phyloP scores from a whole-genome alignment of 2,329 filamentous ascomycete genomes.

The Lecanicillium sp. region DNA sequence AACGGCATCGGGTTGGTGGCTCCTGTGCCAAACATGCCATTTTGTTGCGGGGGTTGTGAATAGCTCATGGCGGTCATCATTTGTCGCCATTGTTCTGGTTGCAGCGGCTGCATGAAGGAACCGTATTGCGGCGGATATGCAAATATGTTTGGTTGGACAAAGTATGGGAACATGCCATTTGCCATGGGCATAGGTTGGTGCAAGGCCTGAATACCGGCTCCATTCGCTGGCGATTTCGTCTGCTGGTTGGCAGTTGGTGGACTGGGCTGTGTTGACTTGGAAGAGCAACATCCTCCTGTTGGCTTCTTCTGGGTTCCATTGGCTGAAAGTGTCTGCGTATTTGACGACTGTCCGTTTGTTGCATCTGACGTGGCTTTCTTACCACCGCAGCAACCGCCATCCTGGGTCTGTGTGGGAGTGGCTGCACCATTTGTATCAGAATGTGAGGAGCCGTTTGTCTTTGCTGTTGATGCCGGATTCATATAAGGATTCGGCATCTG shows the following conservation, averaged over 20 bases:
- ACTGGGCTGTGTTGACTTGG: slow-evolving; percentile 13
- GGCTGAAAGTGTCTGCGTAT: background rate
- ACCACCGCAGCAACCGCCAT: slow-evolving; percentile 17
- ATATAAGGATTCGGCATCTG: slow-evolving; percentile 18
- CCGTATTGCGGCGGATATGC: slow-evolving; percentile 47
- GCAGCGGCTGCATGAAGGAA: slow-evolving; percentile 45
- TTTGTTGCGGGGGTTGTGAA: slow-evolving; percentile 23
- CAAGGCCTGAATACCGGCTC: slow-evolving; percentile 23
- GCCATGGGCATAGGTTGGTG: slow-evolving; percentile 26
- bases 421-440: slow-evolving; percentile 13
- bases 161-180: slow-evolving; percentile 31
- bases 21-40: slow-evolving; percentile 12
- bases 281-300: slow-evolving; percentile 28
- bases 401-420: slow-evolving; percentile 2
- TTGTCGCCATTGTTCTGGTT: slow-evolving; percentile 45
- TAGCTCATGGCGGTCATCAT: slow-evolving; percentile 32
- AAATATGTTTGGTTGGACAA: slow-evolving; percentile 37
- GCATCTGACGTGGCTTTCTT: slow-evolving; percentile 4
- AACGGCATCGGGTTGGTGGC: slow-evolving; percentile 15
- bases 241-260: slow-evolving; percentile 13
- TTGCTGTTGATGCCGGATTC: slow-evolving; percentile 10
- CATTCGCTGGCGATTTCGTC: slow-evolving; percentile 17
- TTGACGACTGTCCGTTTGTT: background rate
- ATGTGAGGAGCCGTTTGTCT: slow-evolving; percentile 12
- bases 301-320: slow-evolving; percentile 10